phyloP scores from a whole-genome alignment of 2,329 filamentous ascomycete species.

The Xylaria sp. region DNA sequence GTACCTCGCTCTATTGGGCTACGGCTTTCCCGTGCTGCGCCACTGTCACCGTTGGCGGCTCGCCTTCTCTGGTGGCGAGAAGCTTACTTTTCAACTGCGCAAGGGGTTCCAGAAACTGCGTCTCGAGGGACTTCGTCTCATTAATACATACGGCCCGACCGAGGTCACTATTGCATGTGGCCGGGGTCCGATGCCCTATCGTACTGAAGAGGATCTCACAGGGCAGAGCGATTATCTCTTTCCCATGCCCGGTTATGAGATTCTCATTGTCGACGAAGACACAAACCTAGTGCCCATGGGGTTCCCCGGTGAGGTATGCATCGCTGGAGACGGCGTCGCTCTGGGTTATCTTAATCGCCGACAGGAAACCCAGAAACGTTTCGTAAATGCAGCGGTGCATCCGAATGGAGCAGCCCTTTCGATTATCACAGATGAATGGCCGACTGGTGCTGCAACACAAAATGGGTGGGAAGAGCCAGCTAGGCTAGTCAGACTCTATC shows the following conservation, averaged over 20 bases:
- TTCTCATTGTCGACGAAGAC: not conserved
- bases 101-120: conserved; percentile 39
- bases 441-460: no score
- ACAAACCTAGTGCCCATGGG: conserved; percentile 26
- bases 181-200: conserved; percentile 2
- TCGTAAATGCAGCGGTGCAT: no score
- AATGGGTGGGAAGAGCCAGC: not conserved
- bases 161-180: conserved; percentile 13
- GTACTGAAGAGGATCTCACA: no score
- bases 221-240: not conserved
- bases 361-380: conserved; percentile 41
- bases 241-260: not conserved
- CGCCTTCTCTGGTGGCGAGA: conserved; percentile 20
- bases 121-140: not conserved
- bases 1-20: conserved; percentile 8
- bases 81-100: not conserved
- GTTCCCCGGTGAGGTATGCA: conserved; percentile 36
- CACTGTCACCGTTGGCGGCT: conserved; percentile 3
- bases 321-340: conserved; percentile 34
- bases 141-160: not conserved
- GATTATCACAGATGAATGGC: no score
- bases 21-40: not conserved
- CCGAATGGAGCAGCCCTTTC: no score
- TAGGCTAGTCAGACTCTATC: conserved; percentile 45
- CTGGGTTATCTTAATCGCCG: conserved; percentile 50